A percentile compares a stretch with the other conserved stretches of the same genome.
phyloP scores from a whole-genome alignment of 2,329 filamentous ascomycete species.

The Tolypocladium tundrense region DNA sequence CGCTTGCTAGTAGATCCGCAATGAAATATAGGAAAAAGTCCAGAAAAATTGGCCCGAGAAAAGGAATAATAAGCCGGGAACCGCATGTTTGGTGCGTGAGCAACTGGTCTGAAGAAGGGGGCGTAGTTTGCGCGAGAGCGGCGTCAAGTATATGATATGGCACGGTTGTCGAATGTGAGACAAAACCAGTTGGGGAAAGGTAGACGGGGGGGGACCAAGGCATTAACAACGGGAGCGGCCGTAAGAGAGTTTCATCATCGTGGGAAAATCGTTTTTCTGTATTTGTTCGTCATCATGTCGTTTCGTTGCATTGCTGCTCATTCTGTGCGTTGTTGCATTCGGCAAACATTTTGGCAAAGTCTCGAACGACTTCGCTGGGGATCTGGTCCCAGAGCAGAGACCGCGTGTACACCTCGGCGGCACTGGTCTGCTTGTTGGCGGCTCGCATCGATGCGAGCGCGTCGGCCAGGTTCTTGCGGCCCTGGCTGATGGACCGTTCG shows the following conservation, averaged over 20 bases:
- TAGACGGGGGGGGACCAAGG: constrained; percentile 10
- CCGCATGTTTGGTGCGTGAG: constrained; percentile 2
- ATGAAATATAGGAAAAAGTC: constrained; percentile 5
- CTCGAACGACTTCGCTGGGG: constrained; percentile 79
- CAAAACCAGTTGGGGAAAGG: constrained; percentile 1
- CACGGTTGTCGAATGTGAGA: background rate
- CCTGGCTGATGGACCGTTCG: constrained; percentile 46
- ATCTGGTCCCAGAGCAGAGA: constrained; percentile 93
- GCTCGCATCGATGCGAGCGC: constrained; percentile 70
- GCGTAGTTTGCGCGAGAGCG: background rate
- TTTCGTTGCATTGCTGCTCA: constrained; percentile 32
- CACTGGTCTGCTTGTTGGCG: constrained; percentile 54
- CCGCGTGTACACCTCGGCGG: constrained; percentile 83
- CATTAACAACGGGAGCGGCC: constrained; percentile 19
- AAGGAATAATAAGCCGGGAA: constrained; percentile 2
- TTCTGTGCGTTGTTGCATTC: constrained; percentile 50
- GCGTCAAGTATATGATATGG: background rate
- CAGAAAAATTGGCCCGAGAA: background rate
- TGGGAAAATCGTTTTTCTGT: constrained; percentile 19
- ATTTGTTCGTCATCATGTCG: constrained; percentile 28
- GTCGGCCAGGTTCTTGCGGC: constrained; percentile 67
- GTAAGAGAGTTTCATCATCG: constrained; percentile 21
- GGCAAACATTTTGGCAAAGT: constrained; percentile 85
- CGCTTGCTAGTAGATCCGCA: constrained; percentile 2
- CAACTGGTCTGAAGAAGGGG: constrained; percentile 1